Conservation (phyloP, 306 rosid species). For the Cyamopsis tetragonoloba region DNA sequence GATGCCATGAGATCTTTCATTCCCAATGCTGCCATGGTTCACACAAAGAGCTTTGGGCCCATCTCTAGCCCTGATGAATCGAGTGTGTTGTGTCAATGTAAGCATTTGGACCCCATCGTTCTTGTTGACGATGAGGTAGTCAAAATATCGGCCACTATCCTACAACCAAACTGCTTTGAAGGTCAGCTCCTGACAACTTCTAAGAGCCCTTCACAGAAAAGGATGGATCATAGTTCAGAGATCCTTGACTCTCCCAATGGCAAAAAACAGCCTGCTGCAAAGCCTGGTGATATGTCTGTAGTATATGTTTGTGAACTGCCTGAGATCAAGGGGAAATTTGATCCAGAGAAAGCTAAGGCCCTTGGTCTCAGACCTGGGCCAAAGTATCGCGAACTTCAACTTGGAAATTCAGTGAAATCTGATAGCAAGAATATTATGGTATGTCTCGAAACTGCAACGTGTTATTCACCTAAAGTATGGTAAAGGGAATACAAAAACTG, state of each 20-base stretch:
- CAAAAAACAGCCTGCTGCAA: conserved; percentile 28
- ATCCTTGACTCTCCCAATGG: conserved; percentile 31
- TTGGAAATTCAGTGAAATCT: conserved; percentile 80
- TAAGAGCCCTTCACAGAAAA: conserved; percentile 26
- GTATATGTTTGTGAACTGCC: conserved; percentile 83
- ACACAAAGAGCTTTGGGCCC: conserved; percentile 86
- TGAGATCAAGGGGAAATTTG: conserved; percentile 84
- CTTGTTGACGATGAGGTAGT: conserved; percentile 80
- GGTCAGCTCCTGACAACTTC: conserved; percentile 21
- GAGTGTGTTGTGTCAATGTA: conserved; percentile 27
- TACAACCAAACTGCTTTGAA: conserved; percentile 46
- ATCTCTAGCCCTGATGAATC: conserved; percentile 26
- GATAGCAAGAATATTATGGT: conserved; percentile 68
- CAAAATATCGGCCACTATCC: conserved; percentile 75
- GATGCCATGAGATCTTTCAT: conserved; percentile 86
- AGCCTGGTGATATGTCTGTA: conserved; percentile 90
- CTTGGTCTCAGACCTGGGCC: conserved; percentile 81
- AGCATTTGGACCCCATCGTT: conserved; percentile 55
- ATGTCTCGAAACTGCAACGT: conserved; percentile 26
- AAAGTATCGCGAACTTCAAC: conserved; percentile 74
- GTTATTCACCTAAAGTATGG: conserved; percentile 15
- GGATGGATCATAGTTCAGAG: conserved; percentile 25
- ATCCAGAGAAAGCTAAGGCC: conserved; percentile 68
- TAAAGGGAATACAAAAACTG: no score
- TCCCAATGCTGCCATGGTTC: conserved; percentile 93